Conservation (phyloP, 257 asterid species). For the Mentha longifolia region DNA sequence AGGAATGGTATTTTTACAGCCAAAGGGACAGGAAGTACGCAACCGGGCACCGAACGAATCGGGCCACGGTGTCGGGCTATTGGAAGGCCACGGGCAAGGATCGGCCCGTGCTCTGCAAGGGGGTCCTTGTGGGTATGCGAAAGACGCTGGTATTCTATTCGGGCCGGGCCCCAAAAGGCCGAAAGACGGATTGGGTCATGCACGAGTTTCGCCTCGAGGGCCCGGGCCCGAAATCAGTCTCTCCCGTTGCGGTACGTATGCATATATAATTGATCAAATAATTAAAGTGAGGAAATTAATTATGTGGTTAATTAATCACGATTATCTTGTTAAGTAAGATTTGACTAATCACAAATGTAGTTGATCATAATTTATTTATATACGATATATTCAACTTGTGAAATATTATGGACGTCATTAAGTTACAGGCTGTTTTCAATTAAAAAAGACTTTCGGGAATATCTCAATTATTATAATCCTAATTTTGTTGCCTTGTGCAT, state of each 20-base stretch:
- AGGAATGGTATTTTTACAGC: slow-evolving; percentile 85
- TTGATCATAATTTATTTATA: slow-evolving; percentile 26
- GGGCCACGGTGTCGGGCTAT: slow-evolving; percentile 84
- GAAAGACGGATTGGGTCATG: slow-evolving; percentile 89
- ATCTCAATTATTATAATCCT: slow-evolving; percentile 26
- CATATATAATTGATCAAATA: not conserved
- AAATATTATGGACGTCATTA: slow-evolving; percentile 40
- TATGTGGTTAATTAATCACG: slow-evolving; percentile 34
- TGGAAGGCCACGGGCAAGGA: slow-evolving; percentile 99
- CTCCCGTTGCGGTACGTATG: slow-evolving; percentile 50
- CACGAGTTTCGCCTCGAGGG: slow-evolving; percentile 83
- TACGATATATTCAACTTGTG: slow-evolving; percentile 41
- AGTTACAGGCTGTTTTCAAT: slow-evolving; percentile 47
- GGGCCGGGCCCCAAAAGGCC: slow-evolving; percentile 96
- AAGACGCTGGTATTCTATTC: slow-evolving; percentile 84
- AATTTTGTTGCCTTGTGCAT: not conserved
- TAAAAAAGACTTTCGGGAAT: slow-evolving; percentile 39
- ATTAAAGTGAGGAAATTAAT: not conserved
- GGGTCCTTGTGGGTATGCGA: slow-evolving; percentile 77
- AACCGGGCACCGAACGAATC: slow-evolving; percentile 82
- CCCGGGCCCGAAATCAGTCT: slow-evolving; percentile 43
- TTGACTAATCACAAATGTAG: slow-evolving; percentile 34
- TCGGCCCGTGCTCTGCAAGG: slow-evolving; percentile 53
- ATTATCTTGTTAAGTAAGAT: slow-evolving; percentile 1
- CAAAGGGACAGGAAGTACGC: slow-evolving; percentile 85